A percentile compares a stretch with the other conserved stretches of the same genome.
Evolutionary conservation across 768 basidiomycete genomes (phyloP).

Genomic region (Lactifluus rugatus): DNA sequence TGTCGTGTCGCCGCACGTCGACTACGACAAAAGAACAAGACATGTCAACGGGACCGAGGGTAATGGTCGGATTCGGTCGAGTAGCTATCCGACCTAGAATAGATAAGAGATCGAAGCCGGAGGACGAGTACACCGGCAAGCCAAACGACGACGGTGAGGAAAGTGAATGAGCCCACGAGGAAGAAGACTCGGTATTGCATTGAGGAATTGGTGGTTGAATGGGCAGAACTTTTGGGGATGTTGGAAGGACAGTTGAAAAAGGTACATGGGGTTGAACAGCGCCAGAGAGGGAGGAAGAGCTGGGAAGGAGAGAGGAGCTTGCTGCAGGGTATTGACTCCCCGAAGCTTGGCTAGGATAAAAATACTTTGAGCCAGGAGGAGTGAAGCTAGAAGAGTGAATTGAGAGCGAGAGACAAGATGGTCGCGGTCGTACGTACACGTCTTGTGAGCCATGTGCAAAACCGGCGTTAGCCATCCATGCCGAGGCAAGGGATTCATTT

Average conservation of each 20-base stretch:
- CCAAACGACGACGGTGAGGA: constrained; percentile 23
- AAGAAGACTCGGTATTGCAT: not conserved
- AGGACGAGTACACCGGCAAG: constrained; percentile 72
- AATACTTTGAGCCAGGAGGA: not conserved
- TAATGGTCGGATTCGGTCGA: constrained; percentile 63
- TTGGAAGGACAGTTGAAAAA: not conserved
- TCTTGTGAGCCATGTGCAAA: constrained; percentile 7
- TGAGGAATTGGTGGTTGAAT: not conserved
- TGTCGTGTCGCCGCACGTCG: constrained; percentile 72
- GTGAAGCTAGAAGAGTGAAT: not conserved
- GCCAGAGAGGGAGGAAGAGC: constrained; percentile 7
- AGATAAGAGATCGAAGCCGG: constrained; percentile 85
- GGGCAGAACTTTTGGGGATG: not conserved
- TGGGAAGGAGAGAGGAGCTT: not conserved
- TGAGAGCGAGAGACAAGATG: not conserved
- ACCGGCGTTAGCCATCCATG: constrained; percentile 18
- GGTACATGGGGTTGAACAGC: constrained; percentile 1
- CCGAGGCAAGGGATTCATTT: constrained; percentile 12
- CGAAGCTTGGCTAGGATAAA: not conserved
- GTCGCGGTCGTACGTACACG: constrained; percentile 8
- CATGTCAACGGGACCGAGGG: constrained; percentile 85
- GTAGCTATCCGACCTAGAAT: constrained; percentile 69
- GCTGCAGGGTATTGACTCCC: not conserved
- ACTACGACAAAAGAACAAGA: constrained; percentile 88
- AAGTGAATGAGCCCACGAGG: constrained; percentile 11